Base-by-base conservation (phyloP, 805 yeast species). In the Wilhelminamyces savonicus region DNA sequence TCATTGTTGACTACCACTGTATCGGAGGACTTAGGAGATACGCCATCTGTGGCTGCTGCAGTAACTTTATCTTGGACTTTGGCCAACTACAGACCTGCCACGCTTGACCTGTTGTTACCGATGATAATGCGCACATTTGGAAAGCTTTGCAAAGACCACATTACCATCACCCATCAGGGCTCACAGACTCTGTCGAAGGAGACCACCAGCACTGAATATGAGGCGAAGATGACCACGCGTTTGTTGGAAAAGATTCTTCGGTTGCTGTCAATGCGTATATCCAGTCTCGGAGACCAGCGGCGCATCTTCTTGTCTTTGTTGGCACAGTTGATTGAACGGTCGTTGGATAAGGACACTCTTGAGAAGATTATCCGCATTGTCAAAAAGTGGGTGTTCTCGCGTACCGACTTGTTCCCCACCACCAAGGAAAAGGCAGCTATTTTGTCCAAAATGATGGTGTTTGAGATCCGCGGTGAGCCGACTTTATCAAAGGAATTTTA, bases 351-450 rank as follows among this genome's bases (percentile, higher is more conserved):
- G 36, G 76, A 72, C 15, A 72, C 92, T 7, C 63, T 88, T 36
- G 74, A 74, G 36, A 81, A 79, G 47, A 82, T 92, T 26, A 76
- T 90, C 16, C 68, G 69, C 17, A 78, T 87, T 40, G 90, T 88
- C 1, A 75, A 88, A 46, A 71, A 71, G 11, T 92, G 99, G 98
- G 90, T 88, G 0, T 87, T 94, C 49, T 74, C 85, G 2, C 74
- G 79, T 33, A 66, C 76, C 4, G 95, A 85, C 40, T 67, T 85
- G 14, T 87, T 87, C 64, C 99, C 99, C 3, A 85, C 97, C 0
- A 77, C 82, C 3, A 94, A 92, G 51, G 99, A 92, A 48, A 92
- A 92, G 52, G 95, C 97, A 1, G 97, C 95, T 0, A 80, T 92
- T 23, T 63, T 92, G 34, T 74, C 88, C 10, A 92, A 92, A 56